phyloP scores from a whole-genome alignment of 306 rosid species.

The Purshia tridentata region DNA sequence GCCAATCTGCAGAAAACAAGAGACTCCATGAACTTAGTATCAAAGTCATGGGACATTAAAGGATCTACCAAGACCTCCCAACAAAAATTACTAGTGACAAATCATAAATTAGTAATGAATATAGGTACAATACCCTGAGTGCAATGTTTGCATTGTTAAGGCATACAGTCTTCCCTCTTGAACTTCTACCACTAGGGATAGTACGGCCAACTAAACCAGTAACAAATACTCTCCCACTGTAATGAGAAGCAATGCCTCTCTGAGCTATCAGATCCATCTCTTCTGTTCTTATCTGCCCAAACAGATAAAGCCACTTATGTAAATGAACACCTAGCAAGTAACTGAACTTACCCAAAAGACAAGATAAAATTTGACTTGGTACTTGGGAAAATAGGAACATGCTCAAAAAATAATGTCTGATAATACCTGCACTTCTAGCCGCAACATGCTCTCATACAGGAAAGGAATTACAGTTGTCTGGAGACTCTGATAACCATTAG shows the following conservation, averaged over 20 bases:
- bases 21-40: constrained; percentile 38
- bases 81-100: constrained; percentile 20
- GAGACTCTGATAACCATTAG: constrained; percentile 98
- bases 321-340: neutral
- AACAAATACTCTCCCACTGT: constrained; percentile 75
- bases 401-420: constrained; percentile 17
- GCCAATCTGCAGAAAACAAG: constrained; percentile 71
- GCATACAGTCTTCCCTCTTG: constrained; percentile 80
- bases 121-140: constrained; percentile 69
- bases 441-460: constrained; percentile 91
- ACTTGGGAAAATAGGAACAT: constrained; percentile 11
- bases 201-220: constrained; percentile 70
- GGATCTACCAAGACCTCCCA: constrained; percentile 25
- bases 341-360: neutral
- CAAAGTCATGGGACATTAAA: constrained; percentile 23
- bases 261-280: constrained; percentile 97
- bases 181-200: constrained; percentile 59
- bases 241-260: constrained; percentile 99
- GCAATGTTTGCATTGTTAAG: constrained; percentile 96
- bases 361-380: neutral
- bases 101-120: constrained; percentile 24
- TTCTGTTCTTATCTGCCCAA: constrained; percentile 88
- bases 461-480: constrained; percentile 95
- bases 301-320: constrained; percentile 16
- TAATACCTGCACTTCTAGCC: constrained; percentile 93